Evolutionary conservation across 2,329 filamentous ascomycete genomes (phyloP).

Genomic region (Herpotrichia juniperi): DNA sequence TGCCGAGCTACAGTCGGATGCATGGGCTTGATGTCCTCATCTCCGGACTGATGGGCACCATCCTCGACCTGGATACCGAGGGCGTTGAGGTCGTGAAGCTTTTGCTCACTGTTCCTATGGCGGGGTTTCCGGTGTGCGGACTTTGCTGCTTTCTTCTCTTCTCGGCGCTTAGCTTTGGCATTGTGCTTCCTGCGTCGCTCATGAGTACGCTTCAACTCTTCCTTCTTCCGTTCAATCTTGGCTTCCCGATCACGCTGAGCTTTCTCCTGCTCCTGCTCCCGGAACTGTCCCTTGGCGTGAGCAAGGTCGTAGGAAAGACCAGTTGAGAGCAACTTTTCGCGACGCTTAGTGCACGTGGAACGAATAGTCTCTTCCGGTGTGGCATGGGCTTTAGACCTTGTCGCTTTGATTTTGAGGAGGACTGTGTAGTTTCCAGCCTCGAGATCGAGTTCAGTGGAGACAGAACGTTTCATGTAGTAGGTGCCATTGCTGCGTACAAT

Average conservation of each 20-base stretch:
- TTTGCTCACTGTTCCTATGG: conserved; percentile 30
- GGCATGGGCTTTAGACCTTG: conserved; percentile 56
- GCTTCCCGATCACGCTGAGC: conserved; percentile 47
- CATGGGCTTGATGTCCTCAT: conserved; percentile 36
- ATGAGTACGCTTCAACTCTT: conserved; percentile 44
- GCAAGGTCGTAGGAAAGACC: conserved; percentile 74
- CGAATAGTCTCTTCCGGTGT: conserved; percentile 72
- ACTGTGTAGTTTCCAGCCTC: conserved; percentile 78
- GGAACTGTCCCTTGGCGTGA: conserved; percentile 67
- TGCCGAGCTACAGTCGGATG: conserved; percentile 35
- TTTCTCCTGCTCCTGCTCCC: conserved; percentile 57
- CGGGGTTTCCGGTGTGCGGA: conserved; percentile 29
- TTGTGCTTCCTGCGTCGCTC: conserved; percentile 41
- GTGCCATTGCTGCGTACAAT: conserved; percentile 62
- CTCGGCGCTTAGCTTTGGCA: conserved; percentile 45
- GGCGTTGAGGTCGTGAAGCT: conserved; percentile 34
- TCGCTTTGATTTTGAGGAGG: conserved; percentile 75
- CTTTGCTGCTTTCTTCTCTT: conserved; percentile 46
- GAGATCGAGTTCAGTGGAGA: conserved; percentile 77
- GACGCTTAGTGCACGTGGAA: conserved; percentile 64
- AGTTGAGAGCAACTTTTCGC: conserved; percentile 77
- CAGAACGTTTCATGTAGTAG: conserved; percentile 72
- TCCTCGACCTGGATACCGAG: conserved; percentile 44
- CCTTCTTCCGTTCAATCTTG: conserved; percentile 43
- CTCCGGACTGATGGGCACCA: conserved; percentile 30